phyloP scores from a whole-genome alignment of 768 basidiomycete genomes.

The Vishniacozyma victoriae region DNA sequence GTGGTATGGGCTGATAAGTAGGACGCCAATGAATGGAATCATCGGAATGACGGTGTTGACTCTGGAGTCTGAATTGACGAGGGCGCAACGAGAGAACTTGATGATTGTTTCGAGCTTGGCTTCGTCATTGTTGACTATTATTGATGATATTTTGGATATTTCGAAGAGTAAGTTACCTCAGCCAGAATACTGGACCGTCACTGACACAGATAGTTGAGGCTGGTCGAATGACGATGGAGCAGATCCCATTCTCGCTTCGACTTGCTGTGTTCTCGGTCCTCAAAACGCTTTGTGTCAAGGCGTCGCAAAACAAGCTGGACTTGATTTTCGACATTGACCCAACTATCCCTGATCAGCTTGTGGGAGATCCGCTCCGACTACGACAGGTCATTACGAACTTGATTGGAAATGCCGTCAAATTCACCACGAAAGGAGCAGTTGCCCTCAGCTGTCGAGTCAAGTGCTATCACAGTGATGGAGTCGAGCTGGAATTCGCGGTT shows the following conservation, averaged over 20 bases:
- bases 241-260: conserved; percentile 95
- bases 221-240: conserved; percentile 99
- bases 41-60: conserved; percentile 99
- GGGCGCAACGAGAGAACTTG: conserved; percentile 90
- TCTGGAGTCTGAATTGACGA: conserved; percentile 87
- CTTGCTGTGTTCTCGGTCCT: conserved; percentile 94
- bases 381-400: conserved; percentile 57
- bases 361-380: conserved; percentile 89
- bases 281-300: conserved; percentile 95
- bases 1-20: conserved; percentile 35
- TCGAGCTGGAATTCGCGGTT: conserved; percentile 93
- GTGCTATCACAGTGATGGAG: conserved; percentile 64
- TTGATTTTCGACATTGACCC: conserved; percentile 94
- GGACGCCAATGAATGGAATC: conserved; percentile 99
- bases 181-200: not conserved
- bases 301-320: conserved; percentile 92
- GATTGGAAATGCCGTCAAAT: conserved; percentile 84
- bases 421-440: conserved; percentile 90
- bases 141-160: conserved; percentile 98
- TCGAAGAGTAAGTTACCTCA: conserved; percentile 75
- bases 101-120: conserved; percentile 92
- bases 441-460: conserved; percentile 68
- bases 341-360: conserved; percentile 91
- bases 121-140: conserved; percentile 85
- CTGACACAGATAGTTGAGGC: conserved; percentile 69